Conservation (phyloP, 2,329 filamentous ascomycete species). For the Zymoseptoria passerinii region DNA sequence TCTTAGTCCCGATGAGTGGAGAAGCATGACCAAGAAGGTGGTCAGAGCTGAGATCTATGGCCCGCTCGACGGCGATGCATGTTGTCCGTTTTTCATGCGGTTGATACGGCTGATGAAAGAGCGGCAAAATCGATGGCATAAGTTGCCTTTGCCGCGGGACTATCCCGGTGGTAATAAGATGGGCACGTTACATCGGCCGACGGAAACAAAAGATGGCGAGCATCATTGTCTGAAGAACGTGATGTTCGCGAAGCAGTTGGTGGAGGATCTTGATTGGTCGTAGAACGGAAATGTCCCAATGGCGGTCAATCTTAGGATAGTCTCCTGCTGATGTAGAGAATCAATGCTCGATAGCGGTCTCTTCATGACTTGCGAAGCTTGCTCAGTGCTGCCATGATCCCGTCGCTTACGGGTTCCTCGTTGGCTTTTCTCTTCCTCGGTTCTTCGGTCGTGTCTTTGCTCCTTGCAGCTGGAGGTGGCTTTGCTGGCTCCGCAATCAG, state of each 20-base stretch:
- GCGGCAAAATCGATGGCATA: conserved; percentile 38
- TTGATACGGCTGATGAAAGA: conserved; percentile 34
- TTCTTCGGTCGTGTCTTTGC: conserved; percentile 1
- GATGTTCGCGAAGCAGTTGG: conserved; percentile 17
- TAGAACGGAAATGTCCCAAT: neutral
- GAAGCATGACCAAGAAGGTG: conserved; percentile 36
- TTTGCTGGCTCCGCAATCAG: conserved; percentile 14
- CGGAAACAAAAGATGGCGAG: neutral
- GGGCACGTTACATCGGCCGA: conserved; percentile 2
- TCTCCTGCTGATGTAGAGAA: neutral
- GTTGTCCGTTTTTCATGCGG: conserved; percentile 28
- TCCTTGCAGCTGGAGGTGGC: neutral
- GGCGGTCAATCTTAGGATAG: neutral
- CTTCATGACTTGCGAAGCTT: conserved; percentile 39
- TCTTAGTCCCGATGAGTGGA: conserved; percentile 39
- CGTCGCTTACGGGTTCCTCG: conserved; percentile 46
- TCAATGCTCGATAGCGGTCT: neutral
- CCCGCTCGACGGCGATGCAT: conserved; percentile 18
- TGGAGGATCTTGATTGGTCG: conserved; percentile 20
- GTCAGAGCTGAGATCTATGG: conserved; percentile 38
- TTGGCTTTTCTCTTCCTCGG: conserved; percentile 31
- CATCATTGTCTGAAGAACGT: conserved; percentile 27
- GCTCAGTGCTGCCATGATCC: conserved; percentile 50
- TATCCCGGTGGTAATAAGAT: conserved; percentile 12
- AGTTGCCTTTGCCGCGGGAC: conserved; percentile 13